Conservation (phyloP, 345 rosid species). For the Cardamine resedifolia region DNA sequence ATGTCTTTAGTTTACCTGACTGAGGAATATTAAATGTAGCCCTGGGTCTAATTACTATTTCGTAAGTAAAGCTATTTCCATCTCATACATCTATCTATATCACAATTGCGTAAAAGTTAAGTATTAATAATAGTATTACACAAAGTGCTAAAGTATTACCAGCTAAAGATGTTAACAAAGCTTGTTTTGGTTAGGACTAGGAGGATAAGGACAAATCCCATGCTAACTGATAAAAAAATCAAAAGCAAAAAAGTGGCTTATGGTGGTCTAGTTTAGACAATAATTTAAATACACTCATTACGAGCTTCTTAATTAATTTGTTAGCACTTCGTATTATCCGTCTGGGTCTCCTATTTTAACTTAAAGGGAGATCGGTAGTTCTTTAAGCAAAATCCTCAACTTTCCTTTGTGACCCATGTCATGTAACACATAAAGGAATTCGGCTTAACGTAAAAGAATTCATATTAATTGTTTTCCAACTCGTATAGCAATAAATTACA, state of each 20-base stretch:
- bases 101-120: constrained; percentile 19
- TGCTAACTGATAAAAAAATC: background rate
- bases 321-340: background rate
- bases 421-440: background rate
- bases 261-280: background rate
- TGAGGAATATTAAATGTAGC: constrained; percentile 7
- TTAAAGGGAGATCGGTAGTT: background rate
- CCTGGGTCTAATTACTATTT: background rate
- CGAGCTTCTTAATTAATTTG: background rate
- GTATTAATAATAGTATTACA: constrained; percentile 1
- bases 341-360: background rate
- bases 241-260: constrained; percentile 7
- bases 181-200: background rate
- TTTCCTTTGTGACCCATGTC: background rate
- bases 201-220: constrained; percentile 34
- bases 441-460: background rate
- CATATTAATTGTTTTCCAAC: background rate
- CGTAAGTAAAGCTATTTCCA: constrained; percentile 8
- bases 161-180: background rate
- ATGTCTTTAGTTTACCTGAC: constrained; percentile 14
- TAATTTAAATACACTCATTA: background rate
- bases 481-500: background rate
- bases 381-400: background rate
- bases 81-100: background rate
- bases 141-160: constrained; percentile 20